Percentiles rank a stretch among this genome's conserved stretches.
These are phyloP conservation scores for Microbotryum silenes-acaulis DNA, from an alignment of 1,284 basidiomycete genomes.

Conservation along the genomic window DNA sequence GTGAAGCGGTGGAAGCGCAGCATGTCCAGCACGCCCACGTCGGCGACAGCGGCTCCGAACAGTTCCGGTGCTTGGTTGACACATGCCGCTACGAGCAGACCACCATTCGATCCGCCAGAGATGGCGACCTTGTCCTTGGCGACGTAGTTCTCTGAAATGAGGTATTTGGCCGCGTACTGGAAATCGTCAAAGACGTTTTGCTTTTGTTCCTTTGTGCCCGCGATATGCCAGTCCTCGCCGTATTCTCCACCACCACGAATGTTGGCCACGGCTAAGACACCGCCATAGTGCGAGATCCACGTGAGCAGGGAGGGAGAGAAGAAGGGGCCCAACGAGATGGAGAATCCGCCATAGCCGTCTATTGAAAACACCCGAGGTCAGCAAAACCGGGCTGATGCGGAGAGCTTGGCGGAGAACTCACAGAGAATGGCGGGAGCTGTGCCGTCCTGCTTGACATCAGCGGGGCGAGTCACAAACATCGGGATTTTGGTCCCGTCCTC, in stretches of 20 bases:
- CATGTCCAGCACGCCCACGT: conserved; percentile 70
- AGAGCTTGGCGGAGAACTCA: too few relatives aligned
- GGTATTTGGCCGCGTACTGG: conserved; percentile 60
- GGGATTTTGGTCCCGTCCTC: conserved; percentile 76
- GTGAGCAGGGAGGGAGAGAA: conserved; percentile 53
- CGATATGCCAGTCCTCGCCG: conserved; percentile 60
- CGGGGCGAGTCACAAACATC: conserved; percentile 77
- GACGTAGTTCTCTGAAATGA: conserved; percentile 63
- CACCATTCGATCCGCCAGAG: conserved; percentile 65
- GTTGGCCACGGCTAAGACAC: conserved; percentile 53
- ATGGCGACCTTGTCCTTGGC: conserved; percentile 66
- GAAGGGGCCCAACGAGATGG: conserved; percentile 46
- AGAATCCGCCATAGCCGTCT: conserved; percentile 71
- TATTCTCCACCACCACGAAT: conserved; percentile 72
- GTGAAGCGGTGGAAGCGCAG: conserved; percentile 70
- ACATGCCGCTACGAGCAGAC: conserved; percentile 68
- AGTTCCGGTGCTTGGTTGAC: conserved; percentile 69
- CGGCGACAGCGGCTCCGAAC: conserved; percentile 68
- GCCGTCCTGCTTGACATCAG: conserved; percentile 55
- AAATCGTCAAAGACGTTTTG: conserved; percentile 41
- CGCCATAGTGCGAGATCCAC: conserved; percentile 65
- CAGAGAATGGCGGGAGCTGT: conserved; percentile 68
- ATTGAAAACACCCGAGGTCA: too few relatives aligned
- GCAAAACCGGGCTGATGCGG: too few relatives aligned
- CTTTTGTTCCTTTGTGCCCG: conserved; percentile 62